Conservation (phyloP, 176 grass and related monocot genomes). For the Cenchrus americanus region DNA sequence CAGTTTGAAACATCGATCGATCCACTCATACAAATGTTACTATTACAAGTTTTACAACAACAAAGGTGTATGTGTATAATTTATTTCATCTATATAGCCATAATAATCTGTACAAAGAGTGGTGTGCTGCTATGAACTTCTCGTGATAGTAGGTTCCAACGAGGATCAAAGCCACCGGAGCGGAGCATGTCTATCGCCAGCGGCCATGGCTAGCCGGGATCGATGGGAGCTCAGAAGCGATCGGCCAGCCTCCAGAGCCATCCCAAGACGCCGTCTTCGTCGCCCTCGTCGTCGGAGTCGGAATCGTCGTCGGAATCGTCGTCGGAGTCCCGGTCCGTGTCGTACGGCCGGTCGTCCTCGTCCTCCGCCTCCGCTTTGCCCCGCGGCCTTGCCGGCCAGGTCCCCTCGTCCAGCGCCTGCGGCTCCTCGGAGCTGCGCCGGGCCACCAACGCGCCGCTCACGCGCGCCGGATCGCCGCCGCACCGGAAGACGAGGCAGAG, state of each 20-base stretch:
- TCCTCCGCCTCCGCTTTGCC: neutral
- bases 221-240: conserved; percentile 30
- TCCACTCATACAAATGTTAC: neutral
- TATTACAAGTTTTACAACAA: neutral
- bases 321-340: conserved; percentile 42
- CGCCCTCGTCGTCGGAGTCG: conserved; percentile 47
- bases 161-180: neutral
- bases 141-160: neutral
- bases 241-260: conserved; percentile 52
- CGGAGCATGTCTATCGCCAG: neutral
- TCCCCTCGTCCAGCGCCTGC: neutral
- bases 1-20: neutral
- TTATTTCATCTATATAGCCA: conserved; percentile 26
- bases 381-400: neutral
- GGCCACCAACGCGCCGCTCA: neutral
- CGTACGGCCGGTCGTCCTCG: neutral
- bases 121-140: neutral
- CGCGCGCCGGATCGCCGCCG: neutral
- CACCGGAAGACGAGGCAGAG: conserved; percentile 38
- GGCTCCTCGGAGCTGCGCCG: neutral
- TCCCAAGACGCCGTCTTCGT: conserved; percentile 27
- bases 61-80: neutral
- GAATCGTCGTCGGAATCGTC: conserved; percentile 38
- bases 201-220: neutral
- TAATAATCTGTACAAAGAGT: neutral